Evolutionary conservation across 352 stramenopile species (phyloP).

Genomic region (Elongisporangium anandrum): DNA sequence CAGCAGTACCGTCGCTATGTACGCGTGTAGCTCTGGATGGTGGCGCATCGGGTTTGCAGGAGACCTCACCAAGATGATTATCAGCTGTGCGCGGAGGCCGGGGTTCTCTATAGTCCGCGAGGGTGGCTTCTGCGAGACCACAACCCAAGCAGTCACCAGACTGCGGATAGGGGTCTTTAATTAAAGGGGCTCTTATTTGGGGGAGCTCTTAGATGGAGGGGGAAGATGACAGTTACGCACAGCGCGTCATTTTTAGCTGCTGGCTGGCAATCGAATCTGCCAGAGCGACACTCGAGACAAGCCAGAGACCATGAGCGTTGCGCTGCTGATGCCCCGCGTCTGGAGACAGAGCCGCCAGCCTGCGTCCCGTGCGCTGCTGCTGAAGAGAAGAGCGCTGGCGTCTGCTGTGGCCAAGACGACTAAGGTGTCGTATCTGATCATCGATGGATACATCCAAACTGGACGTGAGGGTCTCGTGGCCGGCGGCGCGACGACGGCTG

Average conservation of each 20-base stretch:
- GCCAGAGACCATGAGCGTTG: not conserved
- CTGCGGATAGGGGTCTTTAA: not conserved
- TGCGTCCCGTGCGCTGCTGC: conserved; percentile 1
- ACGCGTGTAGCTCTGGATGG: not conserved
- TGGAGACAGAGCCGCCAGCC: not conserved
- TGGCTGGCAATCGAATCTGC: not conserved
- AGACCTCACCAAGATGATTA: not conserved
- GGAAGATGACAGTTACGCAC: not conserved
- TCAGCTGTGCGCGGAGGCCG: not conserved
- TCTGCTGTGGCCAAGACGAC: conserved; percentile 7
- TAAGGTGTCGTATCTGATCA: conserved; percentile 51
- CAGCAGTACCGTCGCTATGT: no score
- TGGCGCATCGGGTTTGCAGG: not conserved
- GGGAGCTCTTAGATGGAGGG: not conserved
- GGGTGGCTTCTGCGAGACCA: not conserved
- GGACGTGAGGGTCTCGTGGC: conserved; percentile 54
- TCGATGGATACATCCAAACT: conserved; percentile 68
- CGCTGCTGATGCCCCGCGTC: not conserved
- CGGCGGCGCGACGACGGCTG: conserved; percentile 59
- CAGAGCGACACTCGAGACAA: not conserved
- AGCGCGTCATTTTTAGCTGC: not conserved
- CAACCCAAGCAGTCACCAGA: not conserved
- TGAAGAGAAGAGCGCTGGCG: not conserved
- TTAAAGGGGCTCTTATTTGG: not conserved
- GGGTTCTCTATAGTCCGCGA: not conserved